Conservation (phyloP, 2,329 filamentous ascomycete genomes). For the Aureobasidium sp. region DNA sequence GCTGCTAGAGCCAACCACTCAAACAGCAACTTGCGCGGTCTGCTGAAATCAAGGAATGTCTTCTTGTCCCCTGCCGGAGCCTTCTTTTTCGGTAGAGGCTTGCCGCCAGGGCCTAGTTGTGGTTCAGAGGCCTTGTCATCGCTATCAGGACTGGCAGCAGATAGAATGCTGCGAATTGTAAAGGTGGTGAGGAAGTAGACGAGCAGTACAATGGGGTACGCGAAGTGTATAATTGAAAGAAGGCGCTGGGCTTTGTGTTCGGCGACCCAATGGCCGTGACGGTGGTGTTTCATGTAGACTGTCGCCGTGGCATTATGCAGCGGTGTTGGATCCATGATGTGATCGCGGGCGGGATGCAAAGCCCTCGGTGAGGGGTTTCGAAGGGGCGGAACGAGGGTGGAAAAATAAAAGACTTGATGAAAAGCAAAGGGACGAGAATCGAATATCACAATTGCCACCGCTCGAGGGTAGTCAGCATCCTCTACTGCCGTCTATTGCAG, state of each 20-base stretch:
- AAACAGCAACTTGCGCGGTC: constrained; percentile 62
- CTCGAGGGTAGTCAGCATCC: constrained; percentile 6
- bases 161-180: constrained; percentile 50
- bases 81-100: constrained; percentile 65
- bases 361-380: neutral
- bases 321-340: neutral
- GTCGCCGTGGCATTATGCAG: neutral
- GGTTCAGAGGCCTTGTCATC: constrained; percentile 31
- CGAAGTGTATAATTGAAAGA: constrained; percentile 43
- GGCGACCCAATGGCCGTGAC: constrained; percentile 24
- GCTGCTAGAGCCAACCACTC: constrained; percentile 64
- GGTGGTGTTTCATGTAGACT: constrained; percentile 4
- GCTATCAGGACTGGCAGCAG: constrained; percentile 38
- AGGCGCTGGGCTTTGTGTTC: constrained; percentile 34
- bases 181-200: constrained; percentile 56
- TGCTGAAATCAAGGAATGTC: constrained; percentile 50
- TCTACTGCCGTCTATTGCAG: constrained; percentile 2
- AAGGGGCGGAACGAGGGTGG: neutral
- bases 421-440: neutral
- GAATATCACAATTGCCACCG: neutral
- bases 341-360: neutral
- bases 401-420: neutral
- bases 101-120: constrained; percentile 74
- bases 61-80: constrained; percentile 32
- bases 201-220: constrained; percentile 56